Evolutionary conservation across 208 protist species (phyloP).

Genomic region (Crithidia expoeki): DNA sequence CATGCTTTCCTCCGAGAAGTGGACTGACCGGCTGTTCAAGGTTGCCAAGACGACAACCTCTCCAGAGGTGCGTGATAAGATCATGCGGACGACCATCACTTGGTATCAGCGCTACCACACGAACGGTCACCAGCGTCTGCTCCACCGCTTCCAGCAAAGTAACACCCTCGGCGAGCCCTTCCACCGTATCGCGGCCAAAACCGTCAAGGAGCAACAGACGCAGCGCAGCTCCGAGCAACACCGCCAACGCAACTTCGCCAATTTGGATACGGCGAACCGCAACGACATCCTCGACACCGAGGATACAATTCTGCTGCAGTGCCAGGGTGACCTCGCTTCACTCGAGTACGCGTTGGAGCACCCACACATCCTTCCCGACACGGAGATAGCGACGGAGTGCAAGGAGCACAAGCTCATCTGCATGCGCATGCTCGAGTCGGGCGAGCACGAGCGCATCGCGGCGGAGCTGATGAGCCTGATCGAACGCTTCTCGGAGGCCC

Average conservation of each 20-base stretch:
- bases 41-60: slow-evolving; percentile 67
- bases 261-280: slow-evolving; percentile 38
- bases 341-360: slow-evolving; percentile 90
- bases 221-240: slow-evolving; percentile 19
- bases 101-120: slow-evolving; percentile 86
- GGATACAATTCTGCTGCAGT: slow-evolving; percentile 79
- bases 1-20: slow-evolving; percentile 85
- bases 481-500: slow-evolving; percentile 74
- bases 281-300: slow-evolving; percentile 68
- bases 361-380: slow-evolving; percentile 81
- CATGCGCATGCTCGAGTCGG: slow-evolving; percentile 84
- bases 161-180: slow-evolving; percentile 70
- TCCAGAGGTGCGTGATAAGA: slow-evolving; percentile 62
- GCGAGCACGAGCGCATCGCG: slow-evolving; percentile 70
- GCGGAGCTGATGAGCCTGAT: slow-evolving; percentile 85
- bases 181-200: slow-evolving; percentile 43
- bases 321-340: slow-evolving; percentile 85
- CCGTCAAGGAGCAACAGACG: slow-evolving; percentile 41
- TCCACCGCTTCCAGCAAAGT: slow-evolving; percentile 79
- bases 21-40: slow-evolving; percentile 88
- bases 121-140: slow-evolving; percentile 68
- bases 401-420: slow-evolving; percentile 79
- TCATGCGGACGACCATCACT: slow-evolving; percentile 70
- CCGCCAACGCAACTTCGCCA: slow-evolving; percentile 43
- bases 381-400: slow-evolving; percentile 82